A percentile compares a stretch with the other conserved stretches of the same genome.
These are phyloP conservation scores for Durio zibethinus DNA, from an alignment of 345 rosid genomes.

Conservation along the genomic window DNA sequence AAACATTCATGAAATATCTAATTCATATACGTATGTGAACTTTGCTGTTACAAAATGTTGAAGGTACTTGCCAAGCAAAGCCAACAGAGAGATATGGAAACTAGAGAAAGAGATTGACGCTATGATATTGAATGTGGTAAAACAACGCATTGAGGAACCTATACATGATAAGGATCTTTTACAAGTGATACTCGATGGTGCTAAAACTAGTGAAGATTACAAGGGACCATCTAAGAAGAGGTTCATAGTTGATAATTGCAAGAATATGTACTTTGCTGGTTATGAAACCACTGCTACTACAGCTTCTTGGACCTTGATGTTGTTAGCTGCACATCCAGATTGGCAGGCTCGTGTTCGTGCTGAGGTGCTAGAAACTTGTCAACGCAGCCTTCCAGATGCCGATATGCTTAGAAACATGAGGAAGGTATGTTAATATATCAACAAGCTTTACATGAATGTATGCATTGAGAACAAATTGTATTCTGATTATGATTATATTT, in stretches of 20 bases:
- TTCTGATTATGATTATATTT: too few species aligned
- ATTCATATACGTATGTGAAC: too few species aligned
- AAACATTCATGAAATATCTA: too few species aligned
- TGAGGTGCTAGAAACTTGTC: conserved; percentile 21
- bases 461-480: too few species aligned
- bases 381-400: conserved; percentile 5
- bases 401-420: conserved; percentile 30
- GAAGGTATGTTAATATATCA: not conserved
- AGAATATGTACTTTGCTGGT: conserved; percentile 44
- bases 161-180: conserved; percentile 31
- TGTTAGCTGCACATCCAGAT: conserved; percentile 36
- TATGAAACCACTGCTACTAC: conserved; percentile 37
- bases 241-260: conserved; percentile 45
- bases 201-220: not conserved
- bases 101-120: conserved; percentile 29
- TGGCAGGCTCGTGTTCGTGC: conserved; percentile 42
- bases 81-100: conserved; percentile 37
- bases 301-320: conserved; percentile 34
- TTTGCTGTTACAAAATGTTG: too few species aligned
- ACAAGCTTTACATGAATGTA: too few species aligned
- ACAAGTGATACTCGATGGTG: conserved; percentile 34
- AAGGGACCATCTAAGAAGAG: not conserved
- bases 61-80: conserved; percentile 31
- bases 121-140: conserved; percentile 27
- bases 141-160: conserved; percentile 11